Evolutionary conservation across 129 eudicot species (phyloP), one percentile per base, ranked within the genome.

Genomic region (Kitagawia praeruptora): DNA sequence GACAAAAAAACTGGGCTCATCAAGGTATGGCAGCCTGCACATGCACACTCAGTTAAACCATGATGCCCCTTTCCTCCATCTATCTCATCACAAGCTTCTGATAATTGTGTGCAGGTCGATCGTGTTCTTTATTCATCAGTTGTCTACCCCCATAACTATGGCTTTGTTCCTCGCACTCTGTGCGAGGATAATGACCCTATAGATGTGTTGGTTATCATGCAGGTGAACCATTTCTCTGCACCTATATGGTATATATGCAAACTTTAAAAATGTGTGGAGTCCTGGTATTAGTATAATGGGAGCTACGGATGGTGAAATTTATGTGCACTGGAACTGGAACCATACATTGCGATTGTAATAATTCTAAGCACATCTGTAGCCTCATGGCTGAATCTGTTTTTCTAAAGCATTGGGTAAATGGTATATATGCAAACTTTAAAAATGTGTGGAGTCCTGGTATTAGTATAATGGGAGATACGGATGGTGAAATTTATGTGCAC

Each of bases 1-100:
- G 98, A 93, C 90, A 93, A 93, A 83, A 88, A 85, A 69, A 88
- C 98, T 25, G 98, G 98, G 75, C 89, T 94, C 27, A 94, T 94
- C 82, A 94, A 94, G 97, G 98, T 91, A 85, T 75, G 34, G 8
- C 1, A 41, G 41, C 56, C 48, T 40, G 19, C 19, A 8, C 40
- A 61, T 56, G 34, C 42, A 25, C 41, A 39, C 11, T 18, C 21
- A 40, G 11, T 38, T 37, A 25, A 71, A 71, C 49, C 12, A 21
- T 71, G 46, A 19, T 3, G 4, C 78, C 81, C 78, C 4, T 39
- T 19, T 38, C 4, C 75, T 40, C 47, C 28, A 38, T 16, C 2
- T 58, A 70, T 28, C 82, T 83, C 53, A 71, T 61, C 63, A 53
- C n/a, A 40, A 47, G 61, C 71, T 70, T 53, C 79, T 25, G 28